Evolutionary conservation across 139 green algal species (phyloP).

Genomic region (Tetraselmis chui): DNA sequence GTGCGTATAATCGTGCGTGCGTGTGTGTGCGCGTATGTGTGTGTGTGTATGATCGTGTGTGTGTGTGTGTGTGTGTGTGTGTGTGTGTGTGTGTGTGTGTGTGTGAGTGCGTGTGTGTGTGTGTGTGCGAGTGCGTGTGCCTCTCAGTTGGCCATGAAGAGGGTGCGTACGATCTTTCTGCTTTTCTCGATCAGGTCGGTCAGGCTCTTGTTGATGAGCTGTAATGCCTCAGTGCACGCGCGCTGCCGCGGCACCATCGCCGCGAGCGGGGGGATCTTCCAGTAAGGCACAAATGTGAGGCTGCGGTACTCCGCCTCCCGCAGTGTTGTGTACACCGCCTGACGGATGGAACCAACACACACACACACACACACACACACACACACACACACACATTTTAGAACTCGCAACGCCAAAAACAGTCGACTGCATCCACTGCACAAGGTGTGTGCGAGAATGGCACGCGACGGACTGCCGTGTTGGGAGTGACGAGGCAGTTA

Average conservation of each 20-base stretch:
- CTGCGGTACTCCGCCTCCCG: slow-evolving; percentile 87
- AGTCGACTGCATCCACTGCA: no score
- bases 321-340: slow-evolving; percentile 91
- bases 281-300: slow-evolving; percentile 84
- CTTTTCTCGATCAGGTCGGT: slow-evolving; percentile 80
- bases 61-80: no score
- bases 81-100: neutral
- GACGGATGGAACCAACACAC: no score
- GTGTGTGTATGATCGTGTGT: no score
- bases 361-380: no score
- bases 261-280: slow-evolving; percentile 66
- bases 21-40: no score
- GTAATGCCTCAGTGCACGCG: slow-evolving; percentile 52
- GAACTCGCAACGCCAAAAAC: no score
- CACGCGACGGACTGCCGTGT: no score
- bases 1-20: no score
- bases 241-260: slow-evolving; percentile 60
- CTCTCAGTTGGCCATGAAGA: neutral
- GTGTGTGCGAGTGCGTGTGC: neutral
- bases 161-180: slow-evolving; percentile 57
- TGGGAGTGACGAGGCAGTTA: no score
- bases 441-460: no score
- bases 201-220: slow-evolving; percentile 70
- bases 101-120: neutral
- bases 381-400: no score